Conservation (phyloP, 208 protist genomes). For the Zelonia costaricensis region DNA sequence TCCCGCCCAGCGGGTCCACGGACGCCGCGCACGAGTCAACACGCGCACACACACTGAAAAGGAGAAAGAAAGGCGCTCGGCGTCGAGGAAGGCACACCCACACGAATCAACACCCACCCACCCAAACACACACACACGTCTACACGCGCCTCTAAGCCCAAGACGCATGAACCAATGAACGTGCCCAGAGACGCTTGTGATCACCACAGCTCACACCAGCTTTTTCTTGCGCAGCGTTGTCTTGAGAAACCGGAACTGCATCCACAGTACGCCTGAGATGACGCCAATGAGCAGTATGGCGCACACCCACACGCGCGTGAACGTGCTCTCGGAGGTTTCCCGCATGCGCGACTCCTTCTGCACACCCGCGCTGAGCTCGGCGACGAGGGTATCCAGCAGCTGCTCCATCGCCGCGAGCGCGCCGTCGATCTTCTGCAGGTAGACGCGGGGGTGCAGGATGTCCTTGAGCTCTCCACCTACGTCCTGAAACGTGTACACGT, state of each 20-base stretch:
- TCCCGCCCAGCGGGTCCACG: too few species aligned
- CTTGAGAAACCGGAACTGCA: conserved; percentile 75
- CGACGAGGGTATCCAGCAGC: conserved; percentile 12
- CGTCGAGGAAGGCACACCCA: background rate
- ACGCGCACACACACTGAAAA: background rate
- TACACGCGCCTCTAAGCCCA: background rate
- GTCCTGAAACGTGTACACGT: conserved; percentile 72
- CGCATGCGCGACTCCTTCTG: conserved; percentile 51
- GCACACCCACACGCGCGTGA: conserved; percentile 76
- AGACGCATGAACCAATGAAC: too few species aligned
- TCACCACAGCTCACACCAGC: conserved; percentile 23
- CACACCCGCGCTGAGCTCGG: conserved; percentile 5
- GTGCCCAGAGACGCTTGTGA: background rate
- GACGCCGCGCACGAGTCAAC: background rate
- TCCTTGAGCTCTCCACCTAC: conserved; percentile 63
- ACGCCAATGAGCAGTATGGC: conserved; percentile 42
- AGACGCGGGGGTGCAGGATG: conserved; percentile 51
- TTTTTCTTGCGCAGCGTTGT: conserved; percentile 67
- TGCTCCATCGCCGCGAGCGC: conserved; percentile 20
- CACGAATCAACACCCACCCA: background rate
- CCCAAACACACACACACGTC: background rate
- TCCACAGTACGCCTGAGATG: conserved; percentile 43
- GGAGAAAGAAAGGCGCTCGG: background rate
- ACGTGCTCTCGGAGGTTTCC: conserved; percentile 73
- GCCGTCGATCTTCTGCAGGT: conserved; percentile 43